Conservation (phyloP, 305 asterid genomes). For the Fraxinus floribunda region DNA sequence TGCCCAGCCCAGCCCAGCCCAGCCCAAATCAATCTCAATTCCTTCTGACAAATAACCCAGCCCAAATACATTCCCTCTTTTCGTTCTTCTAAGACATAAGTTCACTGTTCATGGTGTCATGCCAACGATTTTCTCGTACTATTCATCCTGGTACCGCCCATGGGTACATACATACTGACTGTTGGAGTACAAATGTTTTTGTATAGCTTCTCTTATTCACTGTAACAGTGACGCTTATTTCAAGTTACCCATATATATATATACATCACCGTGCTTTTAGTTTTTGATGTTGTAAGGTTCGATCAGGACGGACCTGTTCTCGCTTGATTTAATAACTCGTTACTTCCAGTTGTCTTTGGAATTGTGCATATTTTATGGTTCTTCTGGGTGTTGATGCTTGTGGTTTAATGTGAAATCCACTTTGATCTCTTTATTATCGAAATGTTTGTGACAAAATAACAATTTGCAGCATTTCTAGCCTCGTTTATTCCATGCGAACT, state of each 20-base stretch:
- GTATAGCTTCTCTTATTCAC: not conserved
- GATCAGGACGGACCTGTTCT: not conserved
- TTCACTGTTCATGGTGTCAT: not conserved
- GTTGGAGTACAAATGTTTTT: not conserved
- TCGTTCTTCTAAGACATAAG: not conserved
- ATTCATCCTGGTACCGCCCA: not conserved
- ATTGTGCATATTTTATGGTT: not conserved
- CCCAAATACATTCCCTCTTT: not conserved
- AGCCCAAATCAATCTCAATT: not conserved
- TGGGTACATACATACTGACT: not conserved
- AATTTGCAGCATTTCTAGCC: conserved; percentile 75
- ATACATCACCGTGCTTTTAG: not conserved
- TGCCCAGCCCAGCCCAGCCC: too few relatives aligned
- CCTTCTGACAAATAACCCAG: not conserved
- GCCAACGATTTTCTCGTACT: not conserved
- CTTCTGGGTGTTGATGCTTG: not conserved
- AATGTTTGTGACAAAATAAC: not conserved
- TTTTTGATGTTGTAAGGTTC: not conserved
- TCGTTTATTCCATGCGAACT: conserved; percentile 71
- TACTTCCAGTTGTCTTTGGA: not conserved
- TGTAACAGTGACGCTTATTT: not conserved
- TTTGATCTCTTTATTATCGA: not conserved
- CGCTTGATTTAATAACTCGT: not conserved
- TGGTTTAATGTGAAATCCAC: not conserved
- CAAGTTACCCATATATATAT: not conserved